phyloP scores from a whole-genome alignment of 2,329 filamentous ascomycete genomes.

The Hypoxylon sp. region DNA sequence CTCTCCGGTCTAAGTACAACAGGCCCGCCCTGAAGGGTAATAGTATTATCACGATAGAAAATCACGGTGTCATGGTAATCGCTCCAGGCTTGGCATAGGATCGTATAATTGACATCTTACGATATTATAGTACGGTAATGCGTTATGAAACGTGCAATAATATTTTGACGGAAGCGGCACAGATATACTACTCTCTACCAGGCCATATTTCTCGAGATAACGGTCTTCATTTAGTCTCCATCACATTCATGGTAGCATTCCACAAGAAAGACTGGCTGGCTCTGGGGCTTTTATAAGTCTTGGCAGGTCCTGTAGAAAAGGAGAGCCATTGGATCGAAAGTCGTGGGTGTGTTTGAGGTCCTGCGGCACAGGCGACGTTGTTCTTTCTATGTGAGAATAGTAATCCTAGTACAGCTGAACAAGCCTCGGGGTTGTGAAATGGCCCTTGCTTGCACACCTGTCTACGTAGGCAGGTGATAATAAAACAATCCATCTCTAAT shows the following conservation, averaged over 20 bases:
- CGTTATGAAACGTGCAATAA: neutral
- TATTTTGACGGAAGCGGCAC: neutral
- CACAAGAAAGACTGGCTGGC: neutral
- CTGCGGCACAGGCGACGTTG: neutral
- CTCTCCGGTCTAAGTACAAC: neutral
- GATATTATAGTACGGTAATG: neutral
- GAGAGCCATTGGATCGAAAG: neutral
- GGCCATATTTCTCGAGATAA: slow-evolving; percentile 1
- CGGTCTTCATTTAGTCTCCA: neutral
- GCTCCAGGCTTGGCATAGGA: too few relatives aligned
- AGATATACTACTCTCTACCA: neutral
- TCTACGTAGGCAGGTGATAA: neutral
- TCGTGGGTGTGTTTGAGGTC: neutral
- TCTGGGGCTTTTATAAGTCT: neutral
- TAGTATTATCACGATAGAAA: neutral
- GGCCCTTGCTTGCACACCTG: neutral
- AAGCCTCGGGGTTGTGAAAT: neutral
- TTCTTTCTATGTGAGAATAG: neutral
- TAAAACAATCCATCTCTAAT: neutral
- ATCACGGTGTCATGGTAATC: neutral
- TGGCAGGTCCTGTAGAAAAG: neutral
- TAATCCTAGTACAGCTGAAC: neutral
- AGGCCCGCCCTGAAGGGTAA: neutral
- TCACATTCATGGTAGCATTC: neutral
- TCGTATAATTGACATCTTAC: too few relatives aligned